These are phyloP conservation scores for Amborella trichopoda DNA, from an alignment of 164 flowering plant genomes.

Conservation along the genomic window DNA sequence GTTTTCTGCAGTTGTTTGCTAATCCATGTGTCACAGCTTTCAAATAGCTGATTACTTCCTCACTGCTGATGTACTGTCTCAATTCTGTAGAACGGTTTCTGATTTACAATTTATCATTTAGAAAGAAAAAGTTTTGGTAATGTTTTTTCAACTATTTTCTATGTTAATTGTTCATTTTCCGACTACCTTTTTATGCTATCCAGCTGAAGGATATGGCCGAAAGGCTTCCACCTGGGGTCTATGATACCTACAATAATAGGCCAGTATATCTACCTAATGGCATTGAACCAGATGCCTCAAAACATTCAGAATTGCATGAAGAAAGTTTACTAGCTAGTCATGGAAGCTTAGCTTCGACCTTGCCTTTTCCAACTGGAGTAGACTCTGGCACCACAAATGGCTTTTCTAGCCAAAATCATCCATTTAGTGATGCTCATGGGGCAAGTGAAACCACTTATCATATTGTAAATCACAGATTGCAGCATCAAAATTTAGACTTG, in stretches of 20 bases:
- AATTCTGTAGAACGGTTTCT: too few relatives aligned
- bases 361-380: constrained; percentile 18
- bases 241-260: constrained; percentile 32
- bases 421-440: constrained; percentile 11
- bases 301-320: constrained; percentile 22
- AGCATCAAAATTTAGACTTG: constrained; percentile 17
- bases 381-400: constrained; percentile 19
- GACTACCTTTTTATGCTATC: constrained; percentile 1
- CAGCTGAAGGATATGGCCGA: constrained; percentile 78
- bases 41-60: too few relatives aligned
- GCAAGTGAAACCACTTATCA: constrained; percentile 12
- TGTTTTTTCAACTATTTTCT: too few relatives aligned
- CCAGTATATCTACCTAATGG: constrained; percentile 36
- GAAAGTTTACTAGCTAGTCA: constrained; percentile 30
- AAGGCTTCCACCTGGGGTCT: constrained; percentile 51
- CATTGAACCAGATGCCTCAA: constrained; percentile 31
- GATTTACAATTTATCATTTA: too few relatives aligned
- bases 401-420: constrained; percentile 8
- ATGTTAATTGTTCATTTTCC: too few relatives aligned
- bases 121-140: too few relatives aligned
- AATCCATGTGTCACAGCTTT: too few relatives aligned
- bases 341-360: constrained; percentile 17
- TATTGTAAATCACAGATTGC: background rate
- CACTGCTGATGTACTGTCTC: too few relatives aligned
- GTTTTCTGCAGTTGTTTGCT: too few relatives aligned